Evolutionary conservation across 169 alveolate genomes (phyloP).

Genomic region (Perkinsus chesapeaki): DNA sequence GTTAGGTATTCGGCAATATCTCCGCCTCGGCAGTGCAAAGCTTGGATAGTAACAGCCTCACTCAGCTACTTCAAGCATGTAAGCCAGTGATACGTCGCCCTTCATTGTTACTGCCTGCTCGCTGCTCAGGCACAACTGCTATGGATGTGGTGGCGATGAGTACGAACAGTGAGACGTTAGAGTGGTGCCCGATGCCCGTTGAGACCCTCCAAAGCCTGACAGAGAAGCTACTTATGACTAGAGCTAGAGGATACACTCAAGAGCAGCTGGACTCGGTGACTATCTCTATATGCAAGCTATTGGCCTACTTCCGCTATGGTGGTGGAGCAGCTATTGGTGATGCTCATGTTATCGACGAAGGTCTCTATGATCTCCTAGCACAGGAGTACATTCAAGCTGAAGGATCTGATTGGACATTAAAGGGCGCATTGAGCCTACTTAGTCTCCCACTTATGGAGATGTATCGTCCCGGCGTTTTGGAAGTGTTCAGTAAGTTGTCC

Average conservation of each 20-base stretch:
- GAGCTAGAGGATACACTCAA: neutral
- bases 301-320: constrained; percentile 1
- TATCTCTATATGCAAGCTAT: neutral
- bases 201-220: neutral
- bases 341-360: neutral
- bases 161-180: neutral
- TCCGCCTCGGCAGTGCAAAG: neutral
- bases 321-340: neutral
- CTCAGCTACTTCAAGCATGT: neutral
- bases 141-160: neutral
- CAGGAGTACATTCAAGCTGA: neutral
- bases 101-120: neutral
- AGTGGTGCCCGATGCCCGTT: neutral
- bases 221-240: neutral
- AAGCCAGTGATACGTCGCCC: neutral
- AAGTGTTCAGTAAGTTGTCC: neutral
- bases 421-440: neutral
- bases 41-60: neutral
- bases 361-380: neutral
- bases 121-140: neutral
- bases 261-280: neutral
- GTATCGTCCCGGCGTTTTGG: neutral
- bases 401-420: neutral
- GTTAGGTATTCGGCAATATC: neutral
- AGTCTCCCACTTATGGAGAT: neutral